phyloP scores from a whole-genome alignment of 164 flowering plant species.

The Cinnamomum micranthum region DNA sequence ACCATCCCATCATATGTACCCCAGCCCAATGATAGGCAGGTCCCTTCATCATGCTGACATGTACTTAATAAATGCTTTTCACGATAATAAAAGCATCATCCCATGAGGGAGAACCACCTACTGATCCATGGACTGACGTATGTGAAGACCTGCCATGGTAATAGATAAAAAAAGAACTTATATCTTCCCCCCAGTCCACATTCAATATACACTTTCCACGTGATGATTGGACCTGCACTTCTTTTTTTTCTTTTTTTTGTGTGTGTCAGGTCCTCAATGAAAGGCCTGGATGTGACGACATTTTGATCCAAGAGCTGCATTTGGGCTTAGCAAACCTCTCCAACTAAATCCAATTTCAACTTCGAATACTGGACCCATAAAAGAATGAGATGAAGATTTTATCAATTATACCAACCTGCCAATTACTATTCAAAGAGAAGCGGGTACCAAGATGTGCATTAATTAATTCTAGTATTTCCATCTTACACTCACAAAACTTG shows the following conservation, averaged over 20 bases:
- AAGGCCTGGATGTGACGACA: background rate
- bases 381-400: background rate
- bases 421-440: conserved; percentile 52
- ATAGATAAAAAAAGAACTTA: no score
- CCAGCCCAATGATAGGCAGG: background rate
- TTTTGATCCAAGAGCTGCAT: no score
- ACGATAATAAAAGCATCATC: no score
- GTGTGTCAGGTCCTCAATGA: background rate
- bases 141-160: no score
- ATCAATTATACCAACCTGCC: conserved; percentile 62
- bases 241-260: no score
- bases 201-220: background rate
- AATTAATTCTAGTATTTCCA: conserved; percentile 75
- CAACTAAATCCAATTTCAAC: background rate
- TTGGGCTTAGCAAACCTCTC: background rate
- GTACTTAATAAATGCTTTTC: no score
- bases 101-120: no score
- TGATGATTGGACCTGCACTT: background rate
- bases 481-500: conserved; percentile 83
- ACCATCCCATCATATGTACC: background rate
- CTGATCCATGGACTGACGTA: no score
- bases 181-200: background rate
- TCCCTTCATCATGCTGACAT: no score
- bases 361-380: background rate
- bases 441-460: conserved; percentile 94